phyloP scores from a whole-genome alignment of 2,329 filamentous ascomycete species.

The Ophiobolus disseminans region DNA sequence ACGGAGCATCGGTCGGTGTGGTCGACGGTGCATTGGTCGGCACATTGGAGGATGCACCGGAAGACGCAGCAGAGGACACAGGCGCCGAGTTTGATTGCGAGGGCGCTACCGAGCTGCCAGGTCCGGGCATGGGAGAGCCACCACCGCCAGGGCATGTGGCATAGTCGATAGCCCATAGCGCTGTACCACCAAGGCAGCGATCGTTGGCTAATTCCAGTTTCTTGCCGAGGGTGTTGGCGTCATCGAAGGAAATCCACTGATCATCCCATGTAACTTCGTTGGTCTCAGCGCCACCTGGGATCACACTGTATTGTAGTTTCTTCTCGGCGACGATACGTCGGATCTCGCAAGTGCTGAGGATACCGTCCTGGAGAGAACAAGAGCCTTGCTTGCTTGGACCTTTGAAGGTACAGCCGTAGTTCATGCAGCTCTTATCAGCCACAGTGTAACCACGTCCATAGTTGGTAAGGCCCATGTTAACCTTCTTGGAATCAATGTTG shows the following conservation, averaged over 20 bases:
- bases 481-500: conserved; percentile 50
- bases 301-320: conserved; percentile 25
- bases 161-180: conserved; percentile 32
- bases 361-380: conserved; percentile 40
- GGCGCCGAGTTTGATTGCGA: neutral
- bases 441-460: conserved; percentile 52
- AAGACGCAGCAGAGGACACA: neutral
- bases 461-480: conserved; percentile 56
- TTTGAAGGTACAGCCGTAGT: conserved; percentile 29
- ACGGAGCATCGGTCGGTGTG: too few relatives aligned
- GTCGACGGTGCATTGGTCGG: too few relatives aligned
- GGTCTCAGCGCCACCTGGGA: conserved; percentile 38
- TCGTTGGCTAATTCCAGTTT: conserved; percentile 28
- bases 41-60: too few relatives aligned
- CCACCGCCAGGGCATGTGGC: conserved; percentile 12
- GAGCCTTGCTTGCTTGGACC: conserved; percentile 21
- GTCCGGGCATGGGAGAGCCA: neutral
- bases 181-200: conserved; percentile 33
- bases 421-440: conserved; percentile 21
- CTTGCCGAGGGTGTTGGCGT: conserved; percentile 37
- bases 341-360: conserved; percentile 49
- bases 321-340: conserved; percentile 32
- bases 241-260: conserved; percentile 54
- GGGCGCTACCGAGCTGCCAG: neutral
- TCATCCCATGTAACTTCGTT: conserved; percentile 46